Conservation (phyloP, 2,329 filamentous ascomycete genomes). For the Zopfia rhizophila region DNA sequence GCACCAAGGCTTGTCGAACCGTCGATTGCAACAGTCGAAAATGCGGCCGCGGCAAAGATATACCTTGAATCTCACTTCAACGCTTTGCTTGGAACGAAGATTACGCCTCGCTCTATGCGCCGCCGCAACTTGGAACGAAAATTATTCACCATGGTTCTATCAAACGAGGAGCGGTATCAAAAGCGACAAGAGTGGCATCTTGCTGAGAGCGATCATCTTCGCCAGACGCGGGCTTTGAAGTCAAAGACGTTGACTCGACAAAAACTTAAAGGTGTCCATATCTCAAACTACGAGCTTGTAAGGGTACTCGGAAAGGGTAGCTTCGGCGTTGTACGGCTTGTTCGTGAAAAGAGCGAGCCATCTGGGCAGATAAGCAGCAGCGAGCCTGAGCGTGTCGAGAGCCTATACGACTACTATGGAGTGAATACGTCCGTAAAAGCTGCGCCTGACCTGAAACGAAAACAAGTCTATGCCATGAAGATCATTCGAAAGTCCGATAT, state of each 20-base stretch:
- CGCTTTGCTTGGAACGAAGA: slow-evolving; percentile 65
- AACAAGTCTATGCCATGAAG: slow-evolving; percentile 92
- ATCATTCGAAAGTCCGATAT: slow-evolving; percentile 94
- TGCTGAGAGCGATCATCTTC: slow-evolving; percentile 78
- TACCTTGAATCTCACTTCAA: slow-evolving; percentile 89
- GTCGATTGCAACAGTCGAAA: slow-evolving; percentile 75
- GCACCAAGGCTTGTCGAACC: slow-evolving; percentile 43
- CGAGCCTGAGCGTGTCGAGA: slow-evolving; percentile 22
- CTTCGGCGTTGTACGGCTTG: slow-evolving; percentile 90
- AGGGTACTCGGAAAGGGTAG: slow-evolving; percentile 91
- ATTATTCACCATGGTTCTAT: slow-evolving; percentile 67
- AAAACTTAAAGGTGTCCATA: slow-evolving; percentile 61
- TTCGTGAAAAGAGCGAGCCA: slow-evolving; percentile 69
- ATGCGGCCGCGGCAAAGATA: slow-evolving; percentile 81
- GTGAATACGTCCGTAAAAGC: slow-evolving; percentile 7
- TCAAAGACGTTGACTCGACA: slow-evolving; percentile 64
- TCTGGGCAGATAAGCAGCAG: slow-evolving; percentile 16
- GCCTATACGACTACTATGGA: slow-evolving; percentile 16
- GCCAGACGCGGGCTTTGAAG: slow-evolving; percentile 77
- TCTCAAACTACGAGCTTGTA: slow-evolving; percentile 79
- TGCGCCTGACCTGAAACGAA: slow-evolving; percentile 35
- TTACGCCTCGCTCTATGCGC: slow-evolving; percentile 70
- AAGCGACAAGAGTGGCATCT: slow-evolving; percentile 69
- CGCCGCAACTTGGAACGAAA: slow-evolving; percentile 70
- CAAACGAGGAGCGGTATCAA: slow-evolving; percentile 65